A percentile compares a stretch with the other conserved stretches of the same genome.
These are phyloP conservation scores for Tetracladium marchalianum DNA, from an alignment of 495 filamentous ascomycete genomes.

Conservation along the genomic window DNA sequence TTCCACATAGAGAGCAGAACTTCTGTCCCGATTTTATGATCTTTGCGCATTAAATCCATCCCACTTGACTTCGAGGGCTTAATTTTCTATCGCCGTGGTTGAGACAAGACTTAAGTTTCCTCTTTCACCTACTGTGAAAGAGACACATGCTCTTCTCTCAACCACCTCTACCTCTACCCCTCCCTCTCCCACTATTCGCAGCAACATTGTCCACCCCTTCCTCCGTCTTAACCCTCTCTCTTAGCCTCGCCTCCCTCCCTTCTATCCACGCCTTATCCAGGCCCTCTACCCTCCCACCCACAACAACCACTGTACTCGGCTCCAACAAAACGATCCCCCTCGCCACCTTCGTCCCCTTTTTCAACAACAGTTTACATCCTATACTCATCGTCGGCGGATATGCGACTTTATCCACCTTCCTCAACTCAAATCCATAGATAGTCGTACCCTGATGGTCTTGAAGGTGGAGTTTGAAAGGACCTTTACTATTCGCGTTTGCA, in stretches of 20 bases:
- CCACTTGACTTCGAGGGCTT: too few species aligned
- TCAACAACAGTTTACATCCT: slow-evolving; percentile 71
- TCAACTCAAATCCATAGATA: slow-evolving; percentile 66
- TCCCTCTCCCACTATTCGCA: not conserved
- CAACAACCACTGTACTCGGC: slow-evolving; percentile 46
- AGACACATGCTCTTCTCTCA: not conserved
- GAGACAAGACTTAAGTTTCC: too few species aligned
- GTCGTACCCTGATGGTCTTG: slow-evolving; percentile 68
- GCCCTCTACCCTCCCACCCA: slow-evolving; percentile 82
- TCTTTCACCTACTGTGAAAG: too few species aligned
- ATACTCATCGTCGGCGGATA: slow-evolving; percentile 53
- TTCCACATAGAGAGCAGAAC: too few species aligned
- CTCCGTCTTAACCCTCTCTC: slow-evolving; percentile 40
- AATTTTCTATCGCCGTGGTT: too few species aligned
- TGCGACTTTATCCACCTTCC: slow-evolving; percentile 50
- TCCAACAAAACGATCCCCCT: slow-evolving; percentile 72
- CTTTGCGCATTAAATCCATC: too few species aligned
- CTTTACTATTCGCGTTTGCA: slow-evolving; percentile 5
- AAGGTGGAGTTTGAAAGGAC: slow-evolving; percentile 65
- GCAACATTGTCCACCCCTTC: not conserved
- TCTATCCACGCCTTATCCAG: slow-evolving; percentile 71
- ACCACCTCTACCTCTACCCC: not conserved
- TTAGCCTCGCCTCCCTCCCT: slow-evolving; percentile 58
- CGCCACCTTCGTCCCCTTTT: slow-evolving; percentile 51
- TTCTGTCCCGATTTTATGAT: too few species aligned